Base-by-base conservation (phyloP, 2,329 filamentous ascomycete genomes). In the Colletotrichum magnum region DNA sequence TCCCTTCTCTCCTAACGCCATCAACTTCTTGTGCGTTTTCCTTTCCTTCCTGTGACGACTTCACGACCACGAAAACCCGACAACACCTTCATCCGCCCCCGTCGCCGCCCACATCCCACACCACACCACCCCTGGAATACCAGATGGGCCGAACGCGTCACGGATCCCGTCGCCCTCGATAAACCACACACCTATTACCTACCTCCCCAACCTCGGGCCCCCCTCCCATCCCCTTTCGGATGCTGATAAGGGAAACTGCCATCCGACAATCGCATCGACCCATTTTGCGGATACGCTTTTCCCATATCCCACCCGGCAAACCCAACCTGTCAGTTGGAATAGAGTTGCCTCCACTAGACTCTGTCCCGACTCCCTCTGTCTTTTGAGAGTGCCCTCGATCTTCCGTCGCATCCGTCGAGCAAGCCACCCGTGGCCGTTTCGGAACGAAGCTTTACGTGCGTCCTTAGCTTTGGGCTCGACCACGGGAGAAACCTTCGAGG, bases 381-480 rank as follows among this genome's bases (percentile, higher is more conserved):
- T 36, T 10, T 9, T 36, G 2, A 43, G 41, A 43, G 41, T 43
- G 41, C 50, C 24, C 26, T 52, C 9, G 15, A 16, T 21, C 26
- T 12, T 26, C 39, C 50, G 50, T 53, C 50, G 48, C 36, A 21
- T 39, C 57, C 57, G n/a, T 36, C 21, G 5, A 21, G 24, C 39
- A 62, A 59, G 59, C 59, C 50, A 54, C 50, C 50, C 50, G 52
- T 24, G 32, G n/a, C 28, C 16, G 28, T n/a, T 16, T 39, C 28
- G 39, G 43, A 62, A 54, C 48, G 59, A 62, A 39, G 39, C 59
- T 36, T 36, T 36, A 36, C 9, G 52, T 54, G 13, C 59, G 18
- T 24, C 50, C 26, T 59, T 53, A 62, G 59, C 50, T 21, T 62
- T 21, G 50, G 48, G 21, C 41, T n/a, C 59, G 28, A 41, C 58